Evolutionary conservation across 805 yeast genomes (phyloP).

Genomic region (Starmerella sp.): DNA sequence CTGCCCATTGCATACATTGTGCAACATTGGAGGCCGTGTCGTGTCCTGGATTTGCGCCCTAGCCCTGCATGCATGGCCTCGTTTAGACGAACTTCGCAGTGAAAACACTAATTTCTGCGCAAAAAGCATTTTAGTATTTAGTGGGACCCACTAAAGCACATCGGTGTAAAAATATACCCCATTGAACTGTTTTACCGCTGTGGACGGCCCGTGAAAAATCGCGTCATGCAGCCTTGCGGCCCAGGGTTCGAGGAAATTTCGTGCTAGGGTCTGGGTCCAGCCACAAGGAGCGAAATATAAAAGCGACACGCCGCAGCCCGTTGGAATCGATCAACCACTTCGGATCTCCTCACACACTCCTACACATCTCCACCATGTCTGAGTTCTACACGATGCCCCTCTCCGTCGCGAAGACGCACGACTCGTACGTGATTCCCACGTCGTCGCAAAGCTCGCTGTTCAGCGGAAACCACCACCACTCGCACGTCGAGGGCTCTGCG

Average conservation of each 20-base stretch:
- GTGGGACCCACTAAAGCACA: background rate
- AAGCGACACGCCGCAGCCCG: background rate
- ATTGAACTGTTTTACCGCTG: background rate
- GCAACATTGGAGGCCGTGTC: background rate
- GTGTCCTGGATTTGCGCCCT: background rate
- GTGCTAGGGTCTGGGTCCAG: slow-evolving; percentile 4
- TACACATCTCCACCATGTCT: slow-evolving; percentile 12
- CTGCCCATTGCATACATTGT: slow-evolving; percentile 1
- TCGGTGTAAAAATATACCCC: background rate
- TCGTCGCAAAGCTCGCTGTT: slow-evolving; percentile 15
- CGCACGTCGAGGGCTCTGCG: background rate
- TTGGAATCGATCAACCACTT: background rate
- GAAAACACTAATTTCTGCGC: background rate
- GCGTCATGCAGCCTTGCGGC: background rate
- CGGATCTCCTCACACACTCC: background rate
- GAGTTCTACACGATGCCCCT: slow-evolving; percentile 22
- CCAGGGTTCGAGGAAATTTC: slow-evolving; percentile 2
- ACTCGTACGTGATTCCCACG: slow-evolving; percentile 19
- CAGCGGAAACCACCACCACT: background rate
- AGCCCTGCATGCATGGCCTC: background rate
- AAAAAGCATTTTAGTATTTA: background rate
- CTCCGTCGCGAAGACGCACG: slow-evolving; percentile 19
- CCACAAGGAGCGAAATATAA: background rate
- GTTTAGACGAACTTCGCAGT: background rate
- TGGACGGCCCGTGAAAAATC: background rate